Base-by-base conservation (phyloP, 1,284 basidiomycete species). In the Leccinum griseonigrum region DNA sequence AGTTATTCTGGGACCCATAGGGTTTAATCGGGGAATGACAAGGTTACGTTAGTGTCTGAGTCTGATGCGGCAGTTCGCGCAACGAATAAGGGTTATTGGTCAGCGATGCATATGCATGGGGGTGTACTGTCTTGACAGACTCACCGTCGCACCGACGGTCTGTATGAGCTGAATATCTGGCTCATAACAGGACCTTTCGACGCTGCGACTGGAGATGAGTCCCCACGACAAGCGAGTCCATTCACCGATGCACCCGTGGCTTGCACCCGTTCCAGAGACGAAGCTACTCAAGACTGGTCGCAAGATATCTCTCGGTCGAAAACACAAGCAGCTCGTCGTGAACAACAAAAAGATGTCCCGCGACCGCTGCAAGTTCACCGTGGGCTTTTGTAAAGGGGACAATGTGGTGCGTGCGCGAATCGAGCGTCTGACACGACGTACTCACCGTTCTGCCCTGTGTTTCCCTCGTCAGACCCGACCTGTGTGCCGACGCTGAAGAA, bases 261-360 rank as follows among this genome's bases (percentile, higher is more conserved):
- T 56, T 48, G 43, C 22, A 22, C 22, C 22, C 22, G 11, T 3
- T 46, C 0, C 65, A 91, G 88, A 84, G 71, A 73, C 75, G 13
- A 90, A 89, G 68, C 71, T 89, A 5, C 76, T 91, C 55, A 88
- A 87, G 70, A 77, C 85, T 1, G 81, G 81, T 16, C 78, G 71
- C 51, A 76, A 75, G 16, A 85, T 88, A 61, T 52, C 67, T 1
- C 68, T 90, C 2, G 87, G 88, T 14, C 76, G 88, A 34, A 86
- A 82, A 69, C 80, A 79, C 3, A 73, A 73, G 54, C 76, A 79
- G 3, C 74, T 91, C 2, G 40, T 79, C 6, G 74, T 91, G 56
- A 81, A 80, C 58, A 80, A 79, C 75, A 85, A 85, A 68, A 85
- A 83, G 66, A 78, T 91, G 59, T 91, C 88, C 0, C 78, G 79